phyloP scores from a whole-genome alignment of 2,329 filamentous ascomycete species.

The Cladorrhinum sp. region DNA sequence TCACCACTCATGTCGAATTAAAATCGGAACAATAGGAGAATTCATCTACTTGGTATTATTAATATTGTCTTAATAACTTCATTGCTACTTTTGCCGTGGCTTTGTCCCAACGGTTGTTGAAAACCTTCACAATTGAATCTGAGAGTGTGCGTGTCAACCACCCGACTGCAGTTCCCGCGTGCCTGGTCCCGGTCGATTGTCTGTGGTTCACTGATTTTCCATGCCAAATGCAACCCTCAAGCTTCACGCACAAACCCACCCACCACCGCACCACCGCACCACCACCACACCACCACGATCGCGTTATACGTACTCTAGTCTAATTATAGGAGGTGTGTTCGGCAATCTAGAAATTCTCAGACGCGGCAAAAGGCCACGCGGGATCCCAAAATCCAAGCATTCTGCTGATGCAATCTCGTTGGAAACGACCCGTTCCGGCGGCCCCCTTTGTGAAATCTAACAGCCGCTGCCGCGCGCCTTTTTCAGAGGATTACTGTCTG shows the following conservation, averaged over 20 bases:
- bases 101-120: too few species aligned
- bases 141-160: background rate
- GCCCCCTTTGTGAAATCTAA: constrained; percentile 4
- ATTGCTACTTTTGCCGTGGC: background rate
- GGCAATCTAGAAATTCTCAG: background rate
- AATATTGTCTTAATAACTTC: background rate
- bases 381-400: constrained; percentile 1
- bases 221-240: constrained; percentile 1
- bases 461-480: constrained; percentile 10
- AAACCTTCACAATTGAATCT: background rate
- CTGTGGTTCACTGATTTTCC: background rate
- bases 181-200: background rate
- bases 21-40: too few species aligned
- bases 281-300: too few species aligned
- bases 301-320: background rate
- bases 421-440: constrained; percentile 16
- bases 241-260: background rate
- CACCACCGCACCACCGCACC: too few species aligned
- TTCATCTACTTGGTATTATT: too few species aligned
- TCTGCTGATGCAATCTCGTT: background rate
- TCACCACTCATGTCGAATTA: too few species aligned
- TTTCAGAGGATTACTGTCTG: too few species aligned
- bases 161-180: background rate
- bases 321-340: background rate
- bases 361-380: background rate